Evolutionary conservation across 1,284 basidiomycete genomes (phyloP).

Genomic region (Somion occarium): DNA sequence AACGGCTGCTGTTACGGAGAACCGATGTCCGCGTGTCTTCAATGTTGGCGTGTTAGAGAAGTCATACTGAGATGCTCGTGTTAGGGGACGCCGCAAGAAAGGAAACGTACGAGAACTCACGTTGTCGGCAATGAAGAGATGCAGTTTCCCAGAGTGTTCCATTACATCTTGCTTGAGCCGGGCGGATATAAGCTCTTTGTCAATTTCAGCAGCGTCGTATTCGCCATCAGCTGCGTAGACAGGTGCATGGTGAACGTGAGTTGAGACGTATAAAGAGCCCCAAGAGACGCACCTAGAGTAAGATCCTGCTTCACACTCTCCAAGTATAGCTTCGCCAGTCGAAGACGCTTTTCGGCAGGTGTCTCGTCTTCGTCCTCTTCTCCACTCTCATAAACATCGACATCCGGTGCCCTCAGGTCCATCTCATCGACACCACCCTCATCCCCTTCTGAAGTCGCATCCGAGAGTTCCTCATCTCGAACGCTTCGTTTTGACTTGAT

Average conservation of each 20-base stretch:
- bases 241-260: neutral
- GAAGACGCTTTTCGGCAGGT: conserved; percentile 88
- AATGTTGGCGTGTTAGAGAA: conserved; percentile 42
- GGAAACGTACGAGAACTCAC: conserved; percentile 34
- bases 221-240: conserved; percentile 64
- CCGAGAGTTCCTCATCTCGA: conserved; percentile 73
- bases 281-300: conserved; percentile 47
- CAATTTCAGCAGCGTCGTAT: conserved; percentile 91
- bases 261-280: conserved; percentile 1
- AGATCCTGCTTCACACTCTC: conserved; percentile 73
- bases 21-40: conserved; percentile 69
- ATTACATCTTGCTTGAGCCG: conserved; percentile 87
- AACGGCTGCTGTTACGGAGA: conserved; percentile 74
- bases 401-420: conserved; percentile 63
- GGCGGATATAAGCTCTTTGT: conserved; percentile 87
- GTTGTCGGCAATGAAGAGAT: conserved; percentile 71
- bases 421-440: conserved; percentile 66
- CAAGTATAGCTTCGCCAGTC: conserved; percentile 89
- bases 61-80: conserved; percentile 35
- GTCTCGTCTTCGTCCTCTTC: conserved; percentile 89
- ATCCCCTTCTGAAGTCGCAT: conserved; percentile 52
- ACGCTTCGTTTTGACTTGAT: conserved; percentile 28
- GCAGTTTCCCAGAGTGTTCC: conserved; percentile 82
- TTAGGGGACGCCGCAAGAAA: neutral
- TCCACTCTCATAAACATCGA: conserved; percentile 48